Evolutionary conservation across 345 rosid genomes (phyloP).

Genomic region (Eucalyptus brandiana): DNA sequence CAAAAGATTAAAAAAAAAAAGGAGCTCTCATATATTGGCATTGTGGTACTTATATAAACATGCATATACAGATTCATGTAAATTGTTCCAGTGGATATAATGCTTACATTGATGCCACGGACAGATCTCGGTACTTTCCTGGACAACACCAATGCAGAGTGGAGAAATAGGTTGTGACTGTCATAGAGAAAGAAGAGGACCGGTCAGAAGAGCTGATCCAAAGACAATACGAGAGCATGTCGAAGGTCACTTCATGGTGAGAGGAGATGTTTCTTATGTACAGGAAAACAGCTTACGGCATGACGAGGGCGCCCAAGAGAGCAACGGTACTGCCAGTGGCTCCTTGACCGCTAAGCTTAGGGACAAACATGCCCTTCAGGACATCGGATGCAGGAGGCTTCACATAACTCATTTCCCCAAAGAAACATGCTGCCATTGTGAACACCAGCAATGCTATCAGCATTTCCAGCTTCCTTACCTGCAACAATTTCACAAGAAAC

Average conservation of each 20-base stretch:
- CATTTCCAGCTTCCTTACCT: constrained; percentile 43
- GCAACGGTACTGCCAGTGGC: constrained; percentile 36
- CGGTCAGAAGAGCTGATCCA: not conserved
- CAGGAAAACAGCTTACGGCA: constrained; percentile 21
- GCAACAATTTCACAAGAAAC: not conserved
- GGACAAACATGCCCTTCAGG: constrained; percentile 34
- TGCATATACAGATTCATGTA: not conserved
- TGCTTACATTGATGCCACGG: constrained; percentile 35
- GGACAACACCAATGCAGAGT: constrained; percentile 35
- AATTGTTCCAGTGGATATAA: not conserved
- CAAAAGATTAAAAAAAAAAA: not conserved
- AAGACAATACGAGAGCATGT: not conserved
- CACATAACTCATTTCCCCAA: constrained; percentile 21
- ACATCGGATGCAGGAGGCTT: constrained; percentile 35
- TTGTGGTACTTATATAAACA: not conserved
- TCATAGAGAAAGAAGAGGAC: not conserved
- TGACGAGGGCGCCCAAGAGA: constrained; percentile 34
- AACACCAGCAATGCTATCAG: constrained; percentile 25
- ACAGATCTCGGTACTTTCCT: constrained; percentile 35
- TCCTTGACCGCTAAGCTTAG: constrained; percentile 21
- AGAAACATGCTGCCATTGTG: constrained; percentile 35
- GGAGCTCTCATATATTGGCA: not conserved
- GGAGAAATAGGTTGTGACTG: constrained; percentile 45
- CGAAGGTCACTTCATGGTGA: not conserved
- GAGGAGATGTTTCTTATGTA: not conserved